phyloP scores from a whole-genome alignment of 768 basidiomycete species.

The Agaricus subrufescens region DNA sequence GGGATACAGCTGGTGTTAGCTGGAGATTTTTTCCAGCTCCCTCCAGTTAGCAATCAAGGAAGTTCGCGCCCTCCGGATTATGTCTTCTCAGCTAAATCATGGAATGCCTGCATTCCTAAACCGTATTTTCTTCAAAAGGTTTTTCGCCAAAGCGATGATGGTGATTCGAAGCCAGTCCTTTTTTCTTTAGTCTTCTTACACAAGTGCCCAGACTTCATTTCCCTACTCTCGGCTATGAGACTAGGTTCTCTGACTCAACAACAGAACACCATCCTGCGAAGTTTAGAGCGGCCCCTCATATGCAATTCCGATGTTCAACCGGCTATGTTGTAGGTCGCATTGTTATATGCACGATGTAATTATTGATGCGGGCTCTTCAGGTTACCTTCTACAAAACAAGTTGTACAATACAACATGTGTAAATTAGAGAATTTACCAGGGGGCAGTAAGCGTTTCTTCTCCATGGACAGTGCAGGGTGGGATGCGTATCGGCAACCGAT shows the following conservation, averaged over 20 bases:
- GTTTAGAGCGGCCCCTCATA: slow-evolving; percentile 50
- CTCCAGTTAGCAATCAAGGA: slow-evolving; percentile 53
- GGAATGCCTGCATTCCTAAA: slow-evolving; percentile 49
- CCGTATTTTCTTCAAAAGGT: slow-evolving; percentile 52
- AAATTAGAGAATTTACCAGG: slow-evolving; percentile 49
- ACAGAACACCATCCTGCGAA: slow-evolving; percentile 52
- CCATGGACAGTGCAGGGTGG: slow-evolving; percentile 42
- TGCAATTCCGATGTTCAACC: slow-evolving; percentile 68
- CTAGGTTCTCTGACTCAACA: slow-evolving; percentile 51
- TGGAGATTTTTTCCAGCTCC: slow-evolving; percentile 81
- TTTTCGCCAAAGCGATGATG: slow-evolving; percentile 66
- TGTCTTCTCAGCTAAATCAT: slow-evolving; percentile 62
- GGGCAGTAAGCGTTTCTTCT: slow-evolving; percentile 24
- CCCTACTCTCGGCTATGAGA: slow-evolving; percentile 87
- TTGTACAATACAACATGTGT: slow-evolving; percentile 66
- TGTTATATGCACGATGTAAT: neutral
- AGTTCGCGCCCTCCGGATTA: slow-evolving; percentile 24
- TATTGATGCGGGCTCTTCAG: slow-evolving; percentile 29
- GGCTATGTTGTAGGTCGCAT: slow-evolving; percentile 64
- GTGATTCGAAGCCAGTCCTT: slow-evolving; percentile 18
- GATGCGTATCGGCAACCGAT: slow-evolving; percentile 33
- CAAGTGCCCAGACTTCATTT: slow-evolving; percentile 60
- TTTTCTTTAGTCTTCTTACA: neutral
- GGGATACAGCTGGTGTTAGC: slow-evolving; percentile 73
- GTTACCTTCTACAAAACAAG: slow-evolving; percentile 74